Evolutionary conservation across 805 yeast genomes (phyloP), one percentile per base, ranked within the genome.

Genomic region (Pichia insulana): DNA sequence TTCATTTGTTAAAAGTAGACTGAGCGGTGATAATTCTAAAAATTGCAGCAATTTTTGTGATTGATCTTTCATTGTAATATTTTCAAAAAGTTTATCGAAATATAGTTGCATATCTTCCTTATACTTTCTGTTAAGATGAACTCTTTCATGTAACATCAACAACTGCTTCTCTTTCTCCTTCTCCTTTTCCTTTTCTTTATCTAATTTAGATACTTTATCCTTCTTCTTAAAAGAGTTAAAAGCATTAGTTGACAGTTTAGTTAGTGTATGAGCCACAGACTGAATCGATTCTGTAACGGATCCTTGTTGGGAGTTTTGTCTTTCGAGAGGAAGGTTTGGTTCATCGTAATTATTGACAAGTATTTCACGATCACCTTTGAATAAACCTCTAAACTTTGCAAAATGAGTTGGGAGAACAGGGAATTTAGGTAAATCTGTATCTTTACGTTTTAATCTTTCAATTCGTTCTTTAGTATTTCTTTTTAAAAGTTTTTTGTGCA

Each of bases 21-120:
- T 85, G 49, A 92, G 74, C 0, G 95, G 94, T 0, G 97, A 88
- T 13, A 92, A 64, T 54, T 92, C 98, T 46, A 90, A 76, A 58
- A 92, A 92, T 47, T 83, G 89, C 53, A 92, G 83, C 10, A 92
- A 58, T 45, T 82, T 70, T 55, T 87, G 88, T 0, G 94, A 79
- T 53, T 86, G 95, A 0, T 96, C 86, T 39, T 80, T 73, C 54
- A 87, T 69, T 2, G 81, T 72, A 37, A 85, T 70, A 4, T 73
- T 64, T 15, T 68, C 61, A 41, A 82, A 71, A 46, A 92, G 63
- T 15, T 73, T 69, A 36, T 76, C 74, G 42, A 92, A 68, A 57
- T 89, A 92, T 4, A 68, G 66, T 50, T 83, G 88, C 34, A 92
- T 64, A 17, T 67, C 70, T 42, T 62, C 51, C 45, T 68, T 56